Base-by-base conservation (phyloP, 2,329 filamentous ascomycete species). In the Calonectria montana region DNA sequence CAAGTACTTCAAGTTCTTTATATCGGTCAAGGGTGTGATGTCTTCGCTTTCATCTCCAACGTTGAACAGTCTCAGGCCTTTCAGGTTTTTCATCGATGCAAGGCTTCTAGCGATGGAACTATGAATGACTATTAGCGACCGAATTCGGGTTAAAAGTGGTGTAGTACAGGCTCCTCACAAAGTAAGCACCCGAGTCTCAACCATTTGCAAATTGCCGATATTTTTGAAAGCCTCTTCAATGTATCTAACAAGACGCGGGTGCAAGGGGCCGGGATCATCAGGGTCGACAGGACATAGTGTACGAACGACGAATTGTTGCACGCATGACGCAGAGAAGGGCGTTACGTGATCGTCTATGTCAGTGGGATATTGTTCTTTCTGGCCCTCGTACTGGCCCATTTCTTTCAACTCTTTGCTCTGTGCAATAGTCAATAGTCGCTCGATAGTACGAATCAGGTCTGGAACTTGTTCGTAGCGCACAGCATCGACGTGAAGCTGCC, bases 341-440 rank as follows among this genome's bases (percentile, higher is more conserved):
- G 50, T 70, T 15, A 55, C 27, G 3, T 70, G 23, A 1, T 37
- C 41, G 21, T 73, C 70, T 15, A 68, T 12, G 1, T 23, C 10
- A 2, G 18, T 23, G 2, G 77, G 31, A 6, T 70, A 78, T 1
- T n/a, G n/a, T 10, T 72, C 68, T 45, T 75, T 75, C 15, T 76
- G 76, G 1, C 73, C 71, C 5, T 67, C 68, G 21, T 76, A 78
- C 12, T 73, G 63, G 15, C 74, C 74, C 8, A 73, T 69, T 3
- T 65, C 73, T 47, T 64, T 76, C 1, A 78, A 21, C 47, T 74
- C 62, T 15, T 75, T 76, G 27, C 65, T 76, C 31, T 78, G 77
- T 0, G 69, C 25, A 1, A 73, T 72, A 4, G 67, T 62, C 2
- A 78, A 69, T 23, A 72, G 50, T 1, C 71, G 75, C 9, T 77